Percentiles rank a stretch among this genome's conserved stretches.
phyloP scores from a whole-genome alignment of 2,329 filamentous ascomycete species.

The Hypoxylon sp. region DNA sequence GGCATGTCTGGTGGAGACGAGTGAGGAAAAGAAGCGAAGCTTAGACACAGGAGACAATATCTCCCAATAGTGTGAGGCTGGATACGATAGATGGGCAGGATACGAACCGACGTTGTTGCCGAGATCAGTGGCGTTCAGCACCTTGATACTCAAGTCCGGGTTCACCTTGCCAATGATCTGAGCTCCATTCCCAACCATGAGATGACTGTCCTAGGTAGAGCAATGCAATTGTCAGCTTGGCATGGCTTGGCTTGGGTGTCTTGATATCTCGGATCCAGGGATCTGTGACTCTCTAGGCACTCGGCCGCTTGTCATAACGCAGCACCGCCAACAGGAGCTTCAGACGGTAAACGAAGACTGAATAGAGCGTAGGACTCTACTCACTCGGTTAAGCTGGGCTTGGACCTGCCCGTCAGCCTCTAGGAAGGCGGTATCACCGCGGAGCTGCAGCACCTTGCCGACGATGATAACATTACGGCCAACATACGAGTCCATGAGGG shows the following conservation, averaged over 20 bases:
- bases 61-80: background rate
- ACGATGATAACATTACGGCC: constrained; percentile 81
- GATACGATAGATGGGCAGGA: background rate
- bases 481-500: constrained; percentile 79
- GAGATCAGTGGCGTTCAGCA: constrained; percentile 73
- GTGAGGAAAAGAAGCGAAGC: no score
- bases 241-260: background rate
- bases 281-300: background rate
- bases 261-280: background rate
- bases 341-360: constrained; percentile 7
- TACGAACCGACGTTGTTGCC: constrained; percentile 73
- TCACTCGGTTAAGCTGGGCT: constrained; percentile 75
- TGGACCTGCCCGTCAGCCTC: constrained; percentile 82
- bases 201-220: constrained; percentile 68
- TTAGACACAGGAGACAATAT: background rate
- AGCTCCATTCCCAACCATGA: constrained; percentile 72
- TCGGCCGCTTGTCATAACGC: background rate
- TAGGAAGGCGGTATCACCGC: constrained; percentile 80
- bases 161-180: constrained; percentile 85
- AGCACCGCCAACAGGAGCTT: background rate
- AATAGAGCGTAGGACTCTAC: constrained; percentile 36
- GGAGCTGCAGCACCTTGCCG: constrained; percentile 83
- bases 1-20: background rate
- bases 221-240: constrained; percentile 7
- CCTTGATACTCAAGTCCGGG: constrained; percentile 74